These are phyloP conservation scores for Phytophthora pluvialis DNA, from an alignment of 352 stramenopile species.

Conservation along the genomic window DNA sequence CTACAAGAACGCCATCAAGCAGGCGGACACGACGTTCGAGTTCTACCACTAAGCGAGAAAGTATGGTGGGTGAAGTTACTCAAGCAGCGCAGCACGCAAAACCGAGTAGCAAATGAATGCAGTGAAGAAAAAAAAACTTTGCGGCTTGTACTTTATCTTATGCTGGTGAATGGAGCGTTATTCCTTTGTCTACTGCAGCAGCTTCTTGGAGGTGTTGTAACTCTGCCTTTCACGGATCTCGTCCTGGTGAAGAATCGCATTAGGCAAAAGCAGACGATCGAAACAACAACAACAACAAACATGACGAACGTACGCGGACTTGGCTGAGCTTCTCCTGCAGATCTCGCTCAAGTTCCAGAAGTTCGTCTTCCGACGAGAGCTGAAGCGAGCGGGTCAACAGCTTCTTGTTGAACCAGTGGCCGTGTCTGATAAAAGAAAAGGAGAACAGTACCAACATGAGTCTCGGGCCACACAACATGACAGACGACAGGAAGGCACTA, in stretches of 20 bases:
- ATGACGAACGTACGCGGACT: constrained; percentile 46
- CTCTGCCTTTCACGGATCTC: constrained; percentile 26
- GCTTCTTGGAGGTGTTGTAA: constrained; percentile 9
- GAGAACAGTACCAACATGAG: no score
- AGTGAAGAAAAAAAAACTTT: not conserved
- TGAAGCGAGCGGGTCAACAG: constrained; percentile 58
- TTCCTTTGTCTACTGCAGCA: constrained; percentile 18
- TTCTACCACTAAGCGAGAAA: constrained; percentile 94
- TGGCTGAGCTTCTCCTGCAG: constrained; percentile 59
- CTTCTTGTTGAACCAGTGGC: constrained; percentile 71
- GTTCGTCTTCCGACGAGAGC: constrained; percentile 53
- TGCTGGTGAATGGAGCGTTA: not conserved
- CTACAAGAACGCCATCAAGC: constrained; percentile 99
- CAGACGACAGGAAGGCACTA: not conserved
- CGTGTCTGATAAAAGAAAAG: constrained; percentile 57
- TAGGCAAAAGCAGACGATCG: not conserved
- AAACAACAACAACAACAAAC: not conserved
- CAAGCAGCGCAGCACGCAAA: not conserved
- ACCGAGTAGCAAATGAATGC: constrained; percentile 1
- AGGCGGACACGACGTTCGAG: constrained; percentile 98
- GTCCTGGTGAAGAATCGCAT: constrained; percentile 17
- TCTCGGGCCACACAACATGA: not conserved
- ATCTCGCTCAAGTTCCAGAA: constrained; percentile 52
- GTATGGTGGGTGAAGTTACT: not conserved
- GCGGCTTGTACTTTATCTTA: not conserved